A percentile compares a stretch with the other conserved stretches of the same genome.
Evolutionary conservation across 257 asterid genomes (phyloP).

Genomic region (Oldenlandia corymbosa): DNA sequence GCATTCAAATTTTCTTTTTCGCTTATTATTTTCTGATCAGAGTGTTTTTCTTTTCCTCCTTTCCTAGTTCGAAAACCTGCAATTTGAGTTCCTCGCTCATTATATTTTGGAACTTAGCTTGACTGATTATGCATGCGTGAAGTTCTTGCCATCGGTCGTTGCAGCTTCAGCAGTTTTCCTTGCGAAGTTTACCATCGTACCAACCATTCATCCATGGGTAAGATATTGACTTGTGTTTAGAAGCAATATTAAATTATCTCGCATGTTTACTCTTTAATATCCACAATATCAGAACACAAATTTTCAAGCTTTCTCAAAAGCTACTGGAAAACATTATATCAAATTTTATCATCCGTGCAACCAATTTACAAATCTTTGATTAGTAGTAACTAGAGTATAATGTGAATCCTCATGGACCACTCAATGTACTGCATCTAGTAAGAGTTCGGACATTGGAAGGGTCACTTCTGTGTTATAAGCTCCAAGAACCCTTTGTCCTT

Average conservation of each 20-base stretch:
- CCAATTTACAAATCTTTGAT: background rate
- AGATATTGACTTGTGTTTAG: constrained; percentile 18
- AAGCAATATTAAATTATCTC: background rate
- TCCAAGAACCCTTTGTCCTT: background rate
- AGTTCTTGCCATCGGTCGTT: constrained; percentile 64
- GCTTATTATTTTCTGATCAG: background rate
- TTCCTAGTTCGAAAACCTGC: constrained; percentile 40
- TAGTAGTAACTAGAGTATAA: background rate
- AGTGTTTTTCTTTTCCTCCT: constrained; percentile 14
- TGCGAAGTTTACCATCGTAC: constrained; percentile 48
- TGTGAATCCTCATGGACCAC: background rate
- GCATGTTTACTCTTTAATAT: background rate
- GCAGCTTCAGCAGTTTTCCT: constrained; percentile 89
- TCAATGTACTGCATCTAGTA: background rate
- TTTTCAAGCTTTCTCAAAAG: background rate
- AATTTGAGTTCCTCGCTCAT: constrained; percentile 55
- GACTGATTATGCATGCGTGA: constrained; percentile 52
- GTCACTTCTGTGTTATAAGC: background rate
- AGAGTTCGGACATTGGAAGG: background rate
- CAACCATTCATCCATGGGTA: constrained; percentile 71
- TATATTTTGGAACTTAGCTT: constrained; percentile 81
- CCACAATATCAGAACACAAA: background rate
- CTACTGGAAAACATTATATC: background rate
- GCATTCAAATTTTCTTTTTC: background rate
- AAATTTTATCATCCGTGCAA: background rate